phyloP scores from a whole-genome alignment of 2,329 filamentous ascomycete species.

The Cladosporium sp. region DNA sequence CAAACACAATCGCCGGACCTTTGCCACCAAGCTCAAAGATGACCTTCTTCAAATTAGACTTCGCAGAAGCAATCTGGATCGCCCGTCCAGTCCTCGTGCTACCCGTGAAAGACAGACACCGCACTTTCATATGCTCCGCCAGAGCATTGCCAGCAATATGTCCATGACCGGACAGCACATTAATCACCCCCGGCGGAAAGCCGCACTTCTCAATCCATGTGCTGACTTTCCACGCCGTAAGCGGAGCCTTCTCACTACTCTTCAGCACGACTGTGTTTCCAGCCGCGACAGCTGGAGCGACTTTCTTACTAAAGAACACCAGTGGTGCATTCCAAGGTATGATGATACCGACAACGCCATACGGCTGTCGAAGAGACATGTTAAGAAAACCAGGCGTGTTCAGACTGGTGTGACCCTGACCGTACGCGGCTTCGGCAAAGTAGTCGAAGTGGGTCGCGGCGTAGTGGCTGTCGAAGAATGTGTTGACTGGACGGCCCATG shows the following conservation, averaged over 20 bases:
- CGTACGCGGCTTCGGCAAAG: no score
- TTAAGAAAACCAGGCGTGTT: no score
- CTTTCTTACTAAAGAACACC: slow-evolving; percentile 68
- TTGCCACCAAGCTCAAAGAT: slow-evolving; percentile 79
- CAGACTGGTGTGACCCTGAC: no score
- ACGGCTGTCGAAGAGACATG: slow-evolving; percentile 39
- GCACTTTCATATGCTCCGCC: slow-evolving; percentile 68
- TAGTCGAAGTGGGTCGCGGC: no score
- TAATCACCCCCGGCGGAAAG: slow-evolving; percentile 69
- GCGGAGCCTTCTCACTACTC: slow-evolving; percentile 62
- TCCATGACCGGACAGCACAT: slow-evolving; percentile 39
- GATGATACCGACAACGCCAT: slow-evolving; percentile 56
- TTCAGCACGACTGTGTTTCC: slow-evolving; percentile 69
- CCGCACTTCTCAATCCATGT: slow-evolving; percentile 63
- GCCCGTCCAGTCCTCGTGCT: slow-evolving; percentile 70
- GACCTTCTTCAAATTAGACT: slow-evolving; percentile 79
- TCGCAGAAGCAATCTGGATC: slow-evolving; percentile 78
- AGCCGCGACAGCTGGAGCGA: slow-evolving; percentile 69
- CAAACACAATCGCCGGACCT: slow-evolving; percentile 78
- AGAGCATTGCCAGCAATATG: slow-evolving; percentile 31
- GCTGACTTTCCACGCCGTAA: slow-evolving; percentile 49
- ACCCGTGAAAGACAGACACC: slow-evolving; percentile 83
- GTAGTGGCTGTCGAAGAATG: no score
- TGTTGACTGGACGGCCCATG: no score
- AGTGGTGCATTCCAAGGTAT: slow-evolving; percentile 60